phyloP scores from a whole-genome alignment of 2,329 filamentous ascomycete species.

The Aspergillus sp. region DNA sequence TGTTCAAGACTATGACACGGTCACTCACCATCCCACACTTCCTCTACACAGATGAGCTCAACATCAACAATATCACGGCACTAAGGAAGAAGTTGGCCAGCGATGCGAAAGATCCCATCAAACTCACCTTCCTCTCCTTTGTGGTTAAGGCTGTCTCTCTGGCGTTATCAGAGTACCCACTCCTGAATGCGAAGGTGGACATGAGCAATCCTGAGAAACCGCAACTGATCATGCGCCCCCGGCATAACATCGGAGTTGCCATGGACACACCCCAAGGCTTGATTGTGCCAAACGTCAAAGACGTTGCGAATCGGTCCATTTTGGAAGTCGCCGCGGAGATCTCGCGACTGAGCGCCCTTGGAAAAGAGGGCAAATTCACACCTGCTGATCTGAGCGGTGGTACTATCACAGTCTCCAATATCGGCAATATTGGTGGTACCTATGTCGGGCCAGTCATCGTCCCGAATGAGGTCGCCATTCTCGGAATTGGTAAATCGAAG shows the following conservation, averaged over 20 bases:
- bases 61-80: constrained; percentile 70
- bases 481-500: constrained; percentile 80
- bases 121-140: constrained; percentile 89
- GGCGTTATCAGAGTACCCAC: constrained; percentile 74
- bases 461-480: constrained; percentile 83
- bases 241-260: constrained; percentile 93
- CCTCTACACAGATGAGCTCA: constrained; percentile 86
- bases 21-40: constrained; percentile 93
- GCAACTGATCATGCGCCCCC: constrained; percentile 70
- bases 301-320: constrained; percentile 75
- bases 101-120: constrained; percentile 49
- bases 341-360: constrained; percentile 67
- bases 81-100: constrained; percentile 75
- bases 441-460: constrained; percentile 91
- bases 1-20: constrained; percentile 97
- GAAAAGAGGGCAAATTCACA: constrained; percentile 69
- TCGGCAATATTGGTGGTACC: constrained; percentile 89
- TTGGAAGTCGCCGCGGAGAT: constrained; percentile 75
- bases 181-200: constrained; percentile 85
- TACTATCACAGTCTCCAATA: constrained; percentile 95
- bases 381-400: constrained; percentile 75
- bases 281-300: constrained; percentile 85
- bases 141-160: constrained; percentile 93
- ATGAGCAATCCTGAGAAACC: constrained; percentile 62
- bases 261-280: constrained; percentile 90